Conservation (phyloP, 176 grass and related monocot genomes). For the Carex parvula region DNA sequence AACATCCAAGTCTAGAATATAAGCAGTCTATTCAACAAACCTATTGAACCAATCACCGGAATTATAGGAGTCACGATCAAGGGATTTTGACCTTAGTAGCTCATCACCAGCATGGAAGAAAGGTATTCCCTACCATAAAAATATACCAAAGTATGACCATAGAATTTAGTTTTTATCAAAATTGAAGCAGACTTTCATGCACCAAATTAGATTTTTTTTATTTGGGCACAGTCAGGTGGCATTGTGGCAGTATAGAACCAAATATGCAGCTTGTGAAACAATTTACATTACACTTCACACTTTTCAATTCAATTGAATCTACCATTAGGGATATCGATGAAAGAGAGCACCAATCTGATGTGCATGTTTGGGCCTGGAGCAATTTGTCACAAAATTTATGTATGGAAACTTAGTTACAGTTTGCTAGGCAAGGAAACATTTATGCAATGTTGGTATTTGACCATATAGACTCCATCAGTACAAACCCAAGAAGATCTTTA, state of each 20-base stretch:
- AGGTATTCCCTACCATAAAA: slow-evolving; percentile 64
- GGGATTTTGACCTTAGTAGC: slow-evolving; percentile 84
- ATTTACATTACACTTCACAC: not conserved
- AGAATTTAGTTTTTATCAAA: not conserved
- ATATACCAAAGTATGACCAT: slow-evolving; percentile 6
- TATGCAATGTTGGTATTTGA: not conserved
- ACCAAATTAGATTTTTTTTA: not conserved
- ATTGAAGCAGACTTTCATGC: not conserved
- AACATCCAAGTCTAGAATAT: not conserved
- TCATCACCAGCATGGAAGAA: slow-evolving; percentile 97
- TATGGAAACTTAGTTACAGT: not conserved
- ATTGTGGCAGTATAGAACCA: not conserved
- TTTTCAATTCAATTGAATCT: not conserved
- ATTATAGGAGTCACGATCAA: slow-evolving; percentile 95
- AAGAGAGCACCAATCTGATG: not conserved
- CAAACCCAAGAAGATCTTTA: not conserved
- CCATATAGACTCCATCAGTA: not conserved
- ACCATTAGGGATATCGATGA: not conserved
- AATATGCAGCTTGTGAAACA: not conserved
- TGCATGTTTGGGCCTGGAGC: not conserved
- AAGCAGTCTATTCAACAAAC: slow-evolving; percentile 33
- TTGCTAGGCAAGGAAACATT: not conserved
- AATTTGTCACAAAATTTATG: not conserved
- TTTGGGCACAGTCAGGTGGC: not conserved
- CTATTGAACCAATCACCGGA: slow-evolving; percentile 99